Conservation (phyloP, 139 green algal species). For the Chlamydomonas eustigma region DNA sequence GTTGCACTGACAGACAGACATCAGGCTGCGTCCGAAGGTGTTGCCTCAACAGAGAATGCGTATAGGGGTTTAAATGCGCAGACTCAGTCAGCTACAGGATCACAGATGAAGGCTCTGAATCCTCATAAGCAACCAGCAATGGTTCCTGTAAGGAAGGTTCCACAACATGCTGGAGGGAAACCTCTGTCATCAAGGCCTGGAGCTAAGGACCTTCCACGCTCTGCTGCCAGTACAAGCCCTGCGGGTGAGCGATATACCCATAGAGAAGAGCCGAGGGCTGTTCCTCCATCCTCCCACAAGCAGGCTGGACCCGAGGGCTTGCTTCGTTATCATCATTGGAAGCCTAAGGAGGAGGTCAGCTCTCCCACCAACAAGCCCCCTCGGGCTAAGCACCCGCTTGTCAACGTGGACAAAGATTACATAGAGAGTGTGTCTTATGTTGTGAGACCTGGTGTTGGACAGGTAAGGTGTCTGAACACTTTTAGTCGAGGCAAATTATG, state of each 20-base stretch:
- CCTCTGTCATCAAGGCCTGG: neutral
- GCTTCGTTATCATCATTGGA: too few species aligned
- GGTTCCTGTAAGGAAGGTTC: neutral
- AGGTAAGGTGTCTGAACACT: neutral
- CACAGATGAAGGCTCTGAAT: neutral
- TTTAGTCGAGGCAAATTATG: neutral
- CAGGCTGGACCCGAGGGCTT: neutral
- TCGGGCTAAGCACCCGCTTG: neutral
- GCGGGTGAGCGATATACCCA: neutral
- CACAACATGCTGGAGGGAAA: too few species aligned
- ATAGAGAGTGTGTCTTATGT: neutral
- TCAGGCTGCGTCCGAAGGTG: neutral
- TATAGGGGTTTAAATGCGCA: neutral
- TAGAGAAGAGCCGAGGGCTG: too few species aligned
- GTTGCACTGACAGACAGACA: neutral
- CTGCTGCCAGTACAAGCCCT: neutral
- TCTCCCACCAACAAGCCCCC: neutral
- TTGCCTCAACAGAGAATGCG: neutral
- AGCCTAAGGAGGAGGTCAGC: too few species aligned
- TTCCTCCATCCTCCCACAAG: neutral
- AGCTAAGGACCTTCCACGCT: neutral
- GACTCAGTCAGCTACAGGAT: neutral
- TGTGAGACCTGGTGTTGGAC: conserved; percentile 3
- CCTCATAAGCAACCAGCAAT: neutral
- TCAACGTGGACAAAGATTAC: conserved; percentile 8